Base-by-base conservation (phyloP, 2,329 filamentous ascomycete species). In the Myriosclerotinia curreyana region DNA sequence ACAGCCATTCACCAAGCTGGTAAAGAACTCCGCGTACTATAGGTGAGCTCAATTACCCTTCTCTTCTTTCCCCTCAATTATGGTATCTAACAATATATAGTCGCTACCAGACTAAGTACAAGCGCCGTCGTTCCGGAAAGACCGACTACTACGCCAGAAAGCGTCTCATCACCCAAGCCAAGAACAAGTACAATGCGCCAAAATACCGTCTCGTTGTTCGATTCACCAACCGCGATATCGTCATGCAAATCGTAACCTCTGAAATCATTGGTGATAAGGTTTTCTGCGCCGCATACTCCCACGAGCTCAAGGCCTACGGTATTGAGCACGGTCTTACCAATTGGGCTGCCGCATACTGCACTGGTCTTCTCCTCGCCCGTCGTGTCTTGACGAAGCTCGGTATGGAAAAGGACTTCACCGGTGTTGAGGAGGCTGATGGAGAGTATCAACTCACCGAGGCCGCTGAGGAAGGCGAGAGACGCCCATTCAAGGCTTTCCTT, bases 101-200 rank as follows among this genome's bases (percentile, higher is more conserved):
- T 81, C 92, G 95, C 82, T 99, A 90, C 88, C 95, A 99, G 86
- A 97, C 95, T 79, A 99, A 99, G 90, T 99, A 97, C 91, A 95
- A 92, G 86, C 93, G 95, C 80, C 89, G 95, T 82, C 88, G 91
- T 74, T 79, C 89, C 77, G 95, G 95, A 79, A 99, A 99, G 91
- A 99, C 95, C 84, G 95, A 99, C 81, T 99, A 99, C 92, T 98
- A 97, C 82, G 95, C 95, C 79, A 94, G 95, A 81, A 98, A 98
- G 91, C 90, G 95, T 78, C 87, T 99, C 81, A 95, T 98, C 86
- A 93, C 92, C 85, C 95, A 99, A 87, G 95, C 95, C 84, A 99
- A 98, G 92, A 99, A 99, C 92, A 99, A 99, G 90, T 99, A 98
- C 90, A 96, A 96, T 84, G 90, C 95, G 71, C 95, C 95, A 82